Evolutionary conservation across 306 rosid species (phyloP).

Genomic region (Corylus avellana): DNA sequence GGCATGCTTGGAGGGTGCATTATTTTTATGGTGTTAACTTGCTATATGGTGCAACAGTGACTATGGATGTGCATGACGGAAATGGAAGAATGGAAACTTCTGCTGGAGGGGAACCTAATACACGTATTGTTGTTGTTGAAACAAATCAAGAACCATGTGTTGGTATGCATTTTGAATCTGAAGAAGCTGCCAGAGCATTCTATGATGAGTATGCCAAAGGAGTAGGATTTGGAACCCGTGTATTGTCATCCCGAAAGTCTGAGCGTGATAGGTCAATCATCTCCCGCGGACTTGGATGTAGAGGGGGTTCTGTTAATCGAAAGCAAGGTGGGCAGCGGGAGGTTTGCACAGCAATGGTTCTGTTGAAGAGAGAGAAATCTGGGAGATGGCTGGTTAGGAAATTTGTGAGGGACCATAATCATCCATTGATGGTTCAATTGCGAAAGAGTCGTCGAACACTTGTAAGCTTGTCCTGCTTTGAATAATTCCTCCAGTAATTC

Average conservation of each 20-base stretch:
- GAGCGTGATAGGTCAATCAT: slow-evolving; percentile 41
- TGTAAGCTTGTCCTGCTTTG: slow-evolving; percentile 31
- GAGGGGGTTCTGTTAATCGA: slow-evolving; percentile 25
- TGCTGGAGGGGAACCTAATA: slow-evolving; percentile 30
- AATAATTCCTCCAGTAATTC: neutral
- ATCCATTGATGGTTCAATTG: slow-evolving; percentile 30
- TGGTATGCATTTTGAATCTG: slow-evolving; percentile 35
- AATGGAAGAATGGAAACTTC: slow-evolving; percentile 28
- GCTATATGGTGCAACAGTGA: slow-evolving; percentile 29
- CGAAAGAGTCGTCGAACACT: slow-evolving; percentile 20
- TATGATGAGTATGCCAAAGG: slow-evolving; percentile 34
- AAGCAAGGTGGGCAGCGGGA: slow-evolving; percentile 24
- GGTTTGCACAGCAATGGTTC: slow-evolving; percentile 29
- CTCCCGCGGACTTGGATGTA: slow-evolving; percentile 45
- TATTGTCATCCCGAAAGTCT: slow-evolving; percentile 42
- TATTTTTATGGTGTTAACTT: slow-evolving; percentile 17
- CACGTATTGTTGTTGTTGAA: slow-evolving; percentile 29
- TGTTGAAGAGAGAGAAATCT: slow-evolving; percentile 34
- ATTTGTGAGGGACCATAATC: slow-evolving; percentile 38
- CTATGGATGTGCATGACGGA: slow-evolving; percentile 33
- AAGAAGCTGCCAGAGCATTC: slow-evolving; percentile 35
- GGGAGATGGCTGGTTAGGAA: slow-evolving; percentile 38
- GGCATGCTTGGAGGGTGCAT: neutral
- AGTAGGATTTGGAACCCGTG: slow-evolving; percentile 37
- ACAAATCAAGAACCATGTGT: slow-evolving; percentile 35